Base-by-base conservation (phyloP, 2,329 filamentous ascomycete genomes). In the Plectosphaerella cucumerina region DNA sequence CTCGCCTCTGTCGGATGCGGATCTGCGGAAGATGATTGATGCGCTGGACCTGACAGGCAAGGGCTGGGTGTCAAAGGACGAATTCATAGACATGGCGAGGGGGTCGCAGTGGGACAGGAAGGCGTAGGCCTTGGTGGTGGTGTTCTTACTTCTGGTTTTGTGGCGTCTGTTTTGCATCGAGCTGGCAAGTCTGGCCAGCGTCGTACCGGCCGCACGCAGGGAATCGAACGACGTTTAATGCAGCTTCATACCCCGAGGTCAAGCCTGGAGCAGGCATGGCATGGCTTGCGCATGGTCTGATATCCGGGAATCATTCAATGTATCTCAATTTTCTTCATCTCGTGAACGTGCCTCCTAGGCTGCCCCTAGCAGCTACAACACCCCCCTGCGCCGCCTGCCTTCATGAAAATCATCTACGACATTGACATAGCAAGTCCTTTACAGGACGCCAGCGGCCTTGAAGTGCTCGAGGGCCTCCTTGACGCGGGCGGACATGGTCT, bases 21-120 rank as follows among this genome's bases (percentile, higher is more conserved):
- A 99, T 68, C 77, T 99, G 55, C 79, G 84, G 60, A 91, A 91
- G 57, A 99, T 99, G 94, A 94, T 99, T 72, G 91, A 97, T 64
- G 93, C 97, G 70, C 95, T 97, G 73, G 94, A 99, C 73, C 79
- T 97, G 57, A 89, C 96, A 64, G 93, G 90, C 1, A 95, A 96
- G 60, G 92, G 92, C 11, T 91, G 81, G 50, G 84, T 88, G 8
- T 83, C 81, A 56, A 75, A 82, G 58, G 84, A 87, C 52, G 85
- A 88, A 66, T 88, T 88, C 63, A 79, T 85, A 48, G 80, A 82
- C 61, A 82, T 85, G 70, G 55, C 55, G 42, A 12, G 47, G 11
- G 47, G 47, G 18, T 42, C 39, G 2, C 39, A 42, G 18, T 42
- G 39, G 39, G 39, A 42, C 39, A 42, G 39, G 39, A 42, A 42